Percentiles rank a stretch among this genome's conserved stretches.
phyloP scores from a whole-genome alignment of 176 grass and related monocot genomes.

The Triticum urartu region DNA sequence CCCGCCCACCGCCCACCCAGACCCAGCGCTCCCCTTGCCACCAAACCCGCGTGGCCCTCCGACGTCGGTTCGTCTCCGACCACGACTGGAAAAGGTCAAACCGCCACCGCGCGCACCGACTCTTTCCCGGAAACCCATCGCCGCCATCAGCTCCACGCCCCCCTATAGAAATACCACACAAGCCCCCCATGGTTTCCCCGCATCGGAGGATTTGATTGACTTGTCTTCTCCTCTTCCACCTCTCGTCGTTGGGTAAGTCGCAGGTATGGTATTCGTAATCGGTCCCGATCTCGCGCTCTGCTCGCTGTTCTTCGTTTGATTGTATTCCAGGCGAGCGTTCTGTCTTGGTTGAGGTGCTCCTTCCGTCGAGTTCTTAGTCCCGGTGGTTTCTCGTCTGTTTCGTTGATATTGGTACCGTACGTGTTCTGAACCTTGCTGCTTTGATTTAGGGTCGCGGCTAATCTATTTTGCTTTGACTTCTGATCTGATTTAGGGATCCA shows the following conservation, averaged over 20 bases:
- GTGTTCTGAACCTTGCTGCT: background rate
- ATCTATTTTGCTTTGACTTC: too few species aligned
- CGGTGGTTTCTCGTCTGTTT: background rate
- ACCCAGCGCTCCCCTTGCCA: background rate
- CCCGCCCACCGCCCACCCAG: too few species aligned
- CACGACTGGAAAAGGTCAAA: background rate
- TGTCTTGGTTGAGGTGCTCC: background rate
- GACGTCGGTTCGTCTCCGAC: slow-evolving; percentile 2
- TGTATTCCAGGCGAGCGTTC: background rate
- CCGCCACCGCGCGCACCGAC: background rate
- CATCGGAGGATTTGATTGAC: background rate
- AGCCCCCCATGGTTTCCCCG: background rate
- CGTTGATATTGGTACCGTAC: background rate
- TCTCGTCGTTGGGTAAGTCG: background rate
- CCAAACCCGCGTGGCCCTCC: background rate
- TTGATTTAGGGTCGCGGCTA: background rate
- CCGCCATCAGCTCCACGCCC: background rate
- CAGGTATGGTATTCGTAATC: background rate
- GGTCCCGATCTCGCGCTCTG: too few species aligned
- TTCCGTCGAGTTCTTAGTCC: background rate
- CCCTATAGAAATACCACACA: background rate
- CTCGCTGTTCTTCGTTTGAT: background rate
- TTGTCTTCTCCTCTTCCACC: background rate
- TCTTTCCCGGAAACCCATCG: slow-evolving; percentile 7
- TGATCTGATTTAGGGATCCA: background rate